Evolutionary conservation across 768 basidiomycete genomes (phyloP).

Genomic region (Tricholoma bakamatsutake): DNA sequence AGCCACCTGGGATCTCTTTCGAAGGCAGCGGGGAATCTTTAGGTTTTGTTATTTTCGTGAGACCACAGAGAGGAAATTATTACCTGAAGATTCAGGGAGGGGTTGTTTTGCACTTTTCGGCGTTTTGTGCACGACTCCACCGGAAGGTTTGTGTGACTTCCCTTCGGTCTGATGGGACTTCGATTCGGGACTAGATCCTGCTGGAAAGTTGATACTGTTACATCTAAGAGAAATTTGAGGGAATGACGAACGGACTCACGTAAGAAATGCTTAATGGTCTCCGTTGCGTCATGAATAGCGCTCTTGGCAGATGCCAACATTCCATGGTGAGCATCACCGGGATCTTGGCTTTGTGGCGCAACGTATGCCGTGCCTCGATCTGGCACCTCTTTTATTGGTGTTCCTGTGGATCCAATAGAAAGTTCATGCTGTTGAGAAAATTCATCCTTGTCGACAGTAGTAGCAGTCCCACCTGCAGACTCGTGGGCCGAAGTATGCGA

Average conservation of each 20-base stretch:
- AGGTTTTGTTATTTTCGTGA: neutral
- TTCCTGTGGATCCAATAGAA: neutral
- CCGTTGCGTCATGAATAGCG: conserved; percentile 3
- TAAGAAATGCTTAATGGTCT: conserved; percentile 9
- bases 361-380: neutral
- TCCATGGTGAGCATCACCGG: neutral
- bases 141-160: neutral
- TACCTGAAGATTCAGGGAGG: neutral
- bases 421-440: neutral
- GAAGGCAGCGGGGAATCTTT: conserved; percentile 1
- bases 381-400: neutral
- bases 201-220: neutral
- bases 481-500: neutral
- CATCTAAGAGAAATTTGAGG: neutral
- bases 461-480: neutral
- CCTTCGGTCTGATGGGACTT: neutral
- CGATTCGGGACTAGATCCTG: conserved; percentile 1
- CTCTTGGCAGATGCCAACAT: neutral
- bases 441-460: neutral
- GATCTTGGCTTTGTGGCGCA: neutral
- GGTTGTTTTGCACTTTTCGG: neutral
- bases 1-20: conserved; percentile 16
- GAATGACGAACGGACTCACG: conserved; percentile 5
- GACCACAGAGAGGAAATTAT: neutral
- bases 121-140: neutral